These are phyloP conservation scores for Sporisorium sorghi DNA, from an alignment of 1,284 basidiomycete genomes.

Conservation along the genomic window DNA sequence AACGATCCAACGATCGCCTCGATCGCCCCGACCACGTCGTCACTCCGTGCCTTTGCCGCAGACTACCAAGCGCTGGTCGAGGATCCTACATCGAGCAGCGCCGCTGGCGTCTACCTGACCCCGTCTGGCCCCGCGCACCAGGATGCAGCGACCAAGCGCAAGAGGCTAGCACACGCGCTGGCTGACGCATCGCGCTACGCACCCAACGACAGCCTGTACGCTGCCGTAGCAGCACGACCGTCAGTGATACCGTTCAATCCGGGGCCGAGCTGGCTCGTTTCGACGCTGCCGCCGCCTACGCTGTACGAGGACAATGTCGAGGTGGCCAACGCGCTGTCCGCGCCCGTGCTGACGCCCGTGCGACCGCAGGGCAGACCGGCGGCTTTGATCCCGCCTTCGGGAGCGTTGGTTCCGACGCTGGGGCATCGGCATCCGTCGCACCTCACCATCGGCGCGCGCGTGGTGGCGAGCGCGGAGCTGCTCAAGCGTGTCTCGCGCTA, in stretches of 20 bases:
- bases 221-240: constrained; percentile 55
- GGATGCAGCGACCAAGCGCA: constrained; percentile 52
- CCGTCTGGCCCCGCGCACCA: constrained; percentile 50
- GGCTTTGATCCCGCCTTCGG: constrained; percentile 54
- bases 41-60: constrained; percentile 57
- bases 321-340: constrained; percentile 52
- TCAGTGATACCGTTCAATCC: constrained; percentile 54
- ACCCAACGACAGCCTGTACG: constrained; percentile 63
- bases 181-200: constrained; percentile 59
- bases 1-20: constrained; percentile 23
- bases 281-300: constrained; percentile 53
- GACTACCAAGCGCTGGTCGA: constrained; percentile 54
- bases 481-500: constrained; percentile 57
- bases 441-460: constrained; percentile 53
- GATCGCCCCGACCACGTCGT: constrained; percentile 43
- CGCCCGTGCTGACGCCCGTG: constrained; percentile 59
- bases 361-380: constrained; percentile 62
- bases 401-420: constrained; percentile 54
- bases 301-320: constrained; percentile 52
- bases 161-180: constrained; percentile 56
- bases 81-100: constrained; percentile 43
- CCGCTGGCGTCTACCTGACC: constrained; percentile 53
- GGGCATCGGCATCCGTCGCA: constrained; percentile 58
- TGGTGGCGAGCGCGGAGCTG: constrained; percentile 51
- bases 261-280: constrained; percentile 62